Evolutionary conservation across 768 basidiomycete genomes (phyloP).

Genomic region (Russula sp.): DNA sequence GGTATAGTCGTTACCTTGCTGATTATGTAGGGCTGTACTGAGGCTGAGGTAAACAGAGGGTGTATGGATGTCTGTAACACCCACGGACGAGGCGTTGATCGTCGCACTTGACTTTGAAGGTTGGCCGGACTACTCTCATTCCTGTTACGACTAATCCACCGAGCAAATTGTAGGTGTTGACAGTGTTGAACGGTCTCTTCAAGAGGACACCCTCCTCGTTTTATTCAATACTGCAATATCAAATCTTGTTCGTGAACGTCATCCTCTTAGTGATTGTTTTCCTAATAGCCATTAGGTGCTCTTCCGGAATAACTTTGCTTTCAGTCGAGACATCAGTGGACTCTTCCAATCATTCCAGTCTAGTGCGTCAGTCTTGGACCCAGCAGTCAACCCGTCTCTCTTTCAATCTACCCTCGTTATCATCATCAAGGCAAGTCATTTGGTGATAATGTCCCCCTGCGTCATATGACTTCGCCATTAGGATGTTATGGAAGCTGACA

Average conservation of each 20-base stretch:
- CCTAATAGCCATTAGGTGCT: slow-evolving; percentile 39
- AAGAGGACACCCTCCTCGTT: slow-evolving; percentile 58
- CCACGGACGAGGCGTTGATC: slow-evolving; percentile 46
- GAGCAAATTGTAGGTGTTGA: slow-evolving; percentile 42
- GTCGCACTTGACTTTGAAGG: slow-evolving; percentile 66
- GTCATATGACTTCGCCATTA: slow-evolving; percentile 24
- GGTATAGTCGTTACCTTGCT: slow-evolving; percentile 24
- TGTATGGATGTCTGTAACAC: slow-evolving; percentile 64
- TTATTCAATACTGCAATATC: slow-evolving; percentile 62
- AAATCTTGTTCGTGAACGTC: slow-evolving; percentile 41
- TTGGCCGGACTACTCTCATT: slow-evolving; percentile 10
- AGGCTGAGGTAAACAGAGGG: slow-evolving; percentile 35
- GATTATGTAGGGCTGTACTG: not conserved
- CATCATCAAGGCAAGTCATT: slow-evolving; percentile 48
- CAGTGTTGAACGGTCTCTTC: slow-evolving; percentile 55
- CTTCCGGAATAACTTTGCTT: slow-evolving; percentile 60
- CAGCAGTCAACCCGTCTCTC: slow-evolving; percentile 49
- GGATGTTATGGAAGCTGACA: slow-evolving; percentile 61
- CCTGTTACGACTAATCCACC: too few relatives aligned
- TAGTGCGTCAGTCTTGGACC: slow-evolving; percentile 51
- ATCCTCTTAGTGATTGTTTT: too few relatives aligned
- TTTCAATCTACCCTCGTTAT: slow-evolving; percentile 55
- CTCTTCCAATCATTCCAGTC: slow-evolving; percentile 59
- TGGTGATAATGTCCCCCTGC: too few relatives aligned
- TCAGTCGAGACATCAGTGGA: slow-evolving; percentile 54